Evolutionary conservation across 768 basidiomycete species (phyloP), one percentile per base, ranked within the genome.

Genomic region (Boletus sp.): DNA sequence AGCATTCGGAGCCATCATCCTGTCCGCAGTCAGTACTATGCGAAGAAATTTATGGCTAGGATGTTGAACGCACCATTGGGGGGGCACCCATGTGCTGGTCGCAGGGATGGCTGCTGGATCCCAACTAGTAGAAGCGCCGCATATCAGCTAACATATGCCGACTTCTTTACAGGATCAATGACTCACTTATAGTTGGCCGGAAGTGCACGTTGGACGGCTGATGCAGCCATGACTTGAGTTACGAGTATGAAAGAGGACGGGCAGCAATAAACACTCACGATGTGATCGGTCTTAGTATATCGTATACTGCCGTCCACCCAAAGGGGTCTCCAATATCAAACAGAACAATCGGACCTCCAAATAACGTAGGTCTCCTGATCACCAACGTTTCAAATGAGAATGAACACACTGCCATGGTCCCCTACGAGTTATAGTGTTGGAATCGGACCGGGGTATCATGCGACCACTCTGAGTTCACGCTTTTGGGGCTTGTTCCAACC

Each of bases 11-110:
- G 59, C 59, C 55, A 60, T 41, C 61, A 69, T 69, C 68, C 68
- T 70, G 35, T 17, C 9, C 20, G 2, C 0, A 6, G 28, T 60
- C 28, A 47, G 7, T 3, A 24, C 39, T 3, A 33, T 3, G 6
- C 11, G 33, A 50, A 1, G 7, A 6, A 12, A 32, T 7, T 5
- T 1, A 24, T 17, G 0, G 8, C 2, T 7, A 5, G 5, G 4
- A 9, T 2, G 37, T 41, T 5, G 7, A 18, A 60, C 58, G 8
- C 14, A 64, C 68, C 68, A 69, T n/a, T 52, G 59, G 36, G 68
- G 68, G 8, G 68, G 68, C 4, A 64, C 54, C 68, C 68, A 69
- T 48, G 61, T 69, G 11, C 68, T 70, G 15, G 7, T 51, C 28
- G 58, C 56, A 45, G 68, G 68, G 30, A 67, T 55, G 12, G 50